Conservation (phyloP, 192 early-diverging fungal species). For the Coemansia sp. region DNA sequence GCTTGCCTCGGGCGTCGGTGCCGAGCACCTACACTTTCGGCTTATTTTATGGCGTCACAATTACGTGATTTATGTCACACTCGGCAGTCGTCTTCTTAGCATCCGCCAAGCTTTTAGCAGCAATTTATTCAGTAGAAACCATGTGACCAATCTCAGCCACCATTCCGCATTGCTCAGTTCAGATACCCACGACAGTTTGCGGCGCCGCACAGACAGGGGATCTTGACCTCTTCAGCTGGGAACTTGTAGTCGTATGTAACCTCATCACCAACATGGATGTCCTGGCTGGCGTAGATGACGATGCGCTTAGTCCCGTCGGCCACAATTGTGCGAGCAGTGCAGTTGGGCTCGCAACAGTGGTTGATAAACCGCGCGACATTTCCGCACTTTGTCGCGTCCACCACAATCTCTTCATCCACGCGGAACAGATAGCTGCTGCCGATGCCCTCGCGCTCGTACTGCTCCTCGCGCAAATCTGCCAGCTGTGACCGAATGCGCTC, state of each 20-base stretch:
- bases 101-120: not conserved
- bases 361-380: constrained; percentile 98
- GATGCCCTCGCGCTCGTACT: constrained; percentile 91
- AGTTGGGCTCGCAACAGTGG: constrained; percentile 99
- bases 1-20: not conserved
- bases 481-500: constrained; percentile 93
- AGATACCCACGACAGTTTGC: constrained; percentile 77
- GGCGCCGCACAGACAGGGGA: constrained; percentile 96
- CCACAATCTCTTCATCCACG: constrained; percentile 91
- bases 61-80: not conserved
- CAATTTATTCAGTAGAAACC: not conserved
- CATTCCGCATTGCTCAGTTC: constrained; percentile 53
- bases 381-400: constrained; percentile 97
- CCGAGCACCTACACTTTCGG: not conserved
- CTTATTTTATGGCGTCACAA: not conserved
- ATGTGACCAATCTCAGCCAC: not conserved
- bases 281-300: constrained; percentile 95
- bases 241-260: constrained; percentile 99
- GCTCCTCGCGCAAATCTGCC: constrained; percentile 91
- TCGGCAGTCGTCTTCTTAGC: not conserved
- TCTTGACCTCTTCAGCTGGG: constrained; percentile 66
- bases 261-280: constrained; percentile 93
- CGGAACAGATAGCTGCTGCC: constrained; percentile 94
- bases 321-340: constrained; percentile 91
- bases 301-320: constrained; percentile 92